phyloP scores from a whole-genome alignment of 768 basidiomycete species.

The Porpolomopsis calyptriformis region DNA sequence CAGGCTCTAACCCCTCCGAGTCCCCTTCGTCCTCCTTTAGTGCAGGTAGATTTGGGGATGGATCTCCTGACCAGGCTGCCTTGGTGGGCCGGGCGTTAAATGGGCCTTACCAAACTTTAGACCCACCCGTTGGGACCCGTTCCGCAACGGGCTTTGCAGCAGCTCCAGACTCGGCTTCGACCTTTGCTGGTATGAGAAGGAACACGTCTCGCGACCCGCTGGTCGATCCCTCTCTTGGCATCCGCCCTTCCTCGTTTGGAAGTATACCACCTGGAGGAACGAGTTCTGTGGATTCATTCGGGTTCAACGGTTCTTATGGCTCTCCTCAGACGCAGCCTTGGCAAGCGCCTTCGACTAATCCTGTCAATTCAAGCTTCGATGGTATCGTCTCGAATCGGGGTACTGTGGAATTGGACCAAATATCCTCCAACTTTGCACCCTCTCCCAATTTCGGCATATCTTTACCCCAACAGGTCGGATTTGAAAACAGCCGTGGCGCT shows the following conservation, averaged over 20 bases:
- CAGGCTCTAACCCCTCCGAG: slow-evolving; percentile 48
- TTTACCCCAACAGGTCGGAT: slow-evolving; percentile 1
- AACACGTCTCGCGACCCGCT: slow-evolving; percentile 30
- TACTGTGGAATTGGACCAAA: slow-evolving; percentile 4
- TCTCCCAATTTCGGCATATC: slow-evolving; percentile 3
- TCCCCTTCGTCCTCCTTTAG: slow-evolving; percentile 69
- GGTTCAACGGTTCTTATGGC: slow-evolving; percentile 10
- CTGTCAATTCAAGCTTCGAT: slow-evolving; percentile 13
- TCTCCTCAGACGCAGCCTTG: slow-evolving; percentile 14
- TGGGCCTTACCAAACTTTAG: slow-evolving; percentile 26
- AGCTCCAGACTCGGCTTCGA: slow-evolving; percentile 17
- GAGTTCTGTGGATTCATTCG: slow-evolving; percentile 24
- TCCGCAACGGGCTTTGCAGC: slow-evolving; percentile 14
- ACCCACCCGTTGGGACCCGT: slow-evolving; percentile 26
- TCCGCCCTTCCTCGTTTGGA: slow-evolving; percentile 22
- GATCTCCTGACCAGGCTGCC: slow-evolving; percentile 57
- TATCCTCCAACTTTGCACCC: slow-evolving; percentile 13
- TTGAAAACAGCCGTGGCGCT: not conserved
- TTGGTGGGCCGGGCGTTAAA: slow-evolving; percentile 39
- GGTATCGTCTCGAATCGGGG: not conserved
- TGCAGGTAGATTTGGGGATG: slow-evolving; percentile 49
- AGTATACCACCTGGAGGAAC: slow-evolving; percentile 23
- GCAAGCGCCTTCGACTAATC: slow-evolving; percentile 20
- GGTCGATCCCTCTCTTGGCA: slow-evolving; percentile 25
- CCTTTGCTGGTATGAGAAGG: slow-evolving; percentile 24